Base-by-base conservation (phyloP, 768 basidiomycete genomes). In the Pleurotus salmoneostramineus region DNA sequence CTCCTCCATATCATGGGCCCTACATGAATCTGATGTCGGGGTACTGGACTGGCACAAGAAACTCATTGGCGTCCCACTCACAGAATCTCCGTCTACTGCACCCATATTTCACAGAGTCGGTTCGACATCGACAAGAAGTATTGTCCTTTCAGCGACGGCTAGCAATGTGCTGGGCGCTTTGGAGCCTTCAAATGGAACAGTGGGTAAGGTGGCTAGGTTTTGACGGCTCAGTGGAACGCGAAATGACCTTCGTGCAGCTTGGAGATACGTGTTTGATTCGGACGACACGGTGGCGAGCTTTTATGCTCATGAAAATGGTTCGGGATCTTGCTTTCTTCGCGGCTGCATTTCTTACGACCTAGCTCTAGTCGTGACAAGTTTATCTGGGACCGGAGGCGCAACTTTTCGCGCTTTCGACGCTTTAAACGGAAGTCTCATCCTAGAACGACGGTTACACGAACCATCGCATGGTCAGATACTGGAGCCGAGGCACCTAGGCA, bases 31-130 rank as follows among this genome's bases (percentile, higher is more conserved):
- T 21, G 89, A 93, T 57, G 89, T 84, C 56, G 91, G 91, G 45
- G 73, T 89, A 45, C 80, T 95, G 46, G 94, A 96, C 75, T 98
- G 95, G 95, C 82, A 97, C 71, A 89, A 84, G 63, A 71, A 78
- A 11, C 80, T 89, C 32, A 74, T 93, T 56, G 95, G 95, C 12
- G 80, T 88, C 3, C 91, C 93, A 0, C 75, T 87, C 3, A 69
- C 78, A 35, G 72, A 77, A 6, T 76, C 83, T 2, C 67, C 63
- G 0, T 65, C 77, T 14, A 82, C 81, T 1, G 75, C 87, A 5
- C 93, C 93, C 0, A 68, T 76, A 6, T 85, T 93, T 62, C 81
- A 83, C 61, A 64, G 71, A 36, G 67, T 75, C 7, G 68, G 65
- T 32, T 67, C 57, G 36, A 57, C 47, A 12, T 14, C 43, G 32